Evolutionary conservation across 345 rosid genomes (phyloP).

Genomic region (Passiflora organensis): DNA sequence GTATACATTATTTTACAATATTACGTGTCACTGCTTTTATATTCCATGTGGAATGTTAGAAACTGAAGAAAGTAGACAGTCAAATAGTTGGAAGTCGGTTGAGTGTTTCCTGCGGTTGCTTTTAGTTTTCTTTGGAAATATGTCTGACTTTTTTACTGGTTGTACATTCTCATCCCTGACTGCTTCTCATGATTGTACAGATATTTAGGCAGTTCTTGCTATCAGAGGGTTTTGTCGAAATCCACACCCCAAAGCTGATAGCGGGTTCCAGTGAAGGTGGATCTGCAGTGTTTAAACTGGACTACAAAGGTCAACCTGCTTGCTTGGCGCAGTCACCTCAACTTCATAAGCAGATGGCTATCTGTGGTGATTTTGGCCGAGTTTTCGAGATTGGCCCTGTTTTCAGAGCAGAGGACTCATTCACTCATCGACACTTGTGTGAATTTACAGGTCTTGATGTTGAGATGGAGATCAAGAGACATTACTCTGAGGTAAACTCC

Average conservation of each 20-base stretch:
- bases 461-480: slow-evolving; percentile 75
- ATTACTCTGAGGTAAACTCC: slow-evolving; percentile 65
- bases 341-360: slow-evolving; percentile 88
- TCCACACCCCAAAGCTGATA: slow-evolving; percentile 83
- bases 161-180: not conserved
- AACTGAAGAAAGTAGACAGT: too few species aligned
- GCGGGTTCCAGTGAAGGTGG: slow-evolving; percentile 97
- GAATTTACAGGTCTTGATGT: slow-evolving; percentile 87
- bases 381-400: slow-evolving; percentile 87
- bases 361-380: slow-evolving; percentile 68
- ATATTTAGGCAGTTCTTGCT: slow-evolving; percentile 57
- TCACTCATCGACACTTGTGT: slow-evolving; percentile 83
- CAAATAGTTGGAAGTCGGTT: too few species aligned
- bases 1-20: too few species aligned
- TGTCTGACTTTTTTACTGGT: too few species aligned
- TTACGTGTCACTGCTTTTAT: too few species aligned
- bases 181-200: slow-evolving; percentile 29
- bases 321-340: slow-evolving; percentile 97
- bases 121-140: too few species aligned
- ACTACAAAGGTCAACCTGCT: slow-evolving; percentile 85
- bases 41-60: too few species aligned
- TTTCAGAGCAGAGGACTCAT: slow-evolving; percentile 90
- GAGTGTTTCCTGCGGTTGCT: too few species aligned
- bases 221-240: slow-evolving; percentile 56
- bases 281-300: slow-evolving; percentile 81